Evolutionary conservation across 169 alveolate species (phyloP).

Genomic region (Nephromyces sp.): DNA sequence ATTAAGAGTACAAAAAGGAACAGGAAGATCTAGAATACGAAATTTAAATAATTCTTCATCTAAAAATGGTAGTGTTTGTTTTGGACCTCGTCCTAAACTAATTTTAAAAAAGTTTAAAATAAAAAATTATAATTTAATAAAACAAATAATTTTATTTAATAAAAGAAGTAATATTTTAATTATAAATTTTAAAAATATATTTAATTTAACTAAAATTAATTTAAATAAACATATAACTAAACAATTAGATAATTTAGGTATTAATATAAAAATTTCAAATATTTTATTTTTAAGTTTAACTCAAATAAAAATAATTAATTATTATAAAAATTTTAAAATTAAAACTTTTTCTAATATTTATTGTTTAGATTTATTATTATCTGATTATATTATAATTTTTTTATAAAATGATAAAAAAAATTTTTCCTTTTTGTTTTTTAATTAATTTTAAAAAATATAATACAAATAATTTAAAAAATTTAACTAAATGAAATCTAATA

Average conservation of each 20-base stretch:
- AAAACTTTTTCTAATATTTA: neutral
- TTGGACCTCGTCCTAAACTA: conserved; percentile 17
- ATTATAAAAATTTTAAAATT: neutral
- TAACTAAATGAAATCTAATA: conserved; percentile 5
- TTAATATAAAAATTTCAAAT: neutral
- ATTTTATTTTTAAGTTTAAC: neutral
- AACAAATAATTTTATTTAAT: conserved; percentile 2
- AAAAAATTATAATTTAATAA: neutral
- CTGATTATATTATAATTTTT: neutral
- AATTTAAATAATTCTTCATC: conserved; percentile 22
- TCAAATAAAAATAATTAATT: neutral
- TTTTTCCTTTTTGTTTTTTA: conserved; percentile 4
- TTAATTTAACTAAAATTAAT: neutral
- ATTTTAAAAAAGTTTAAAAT: neutral
- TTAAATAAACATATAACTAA: neutral
- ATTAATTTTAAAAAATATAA: conserved; percentile 8
- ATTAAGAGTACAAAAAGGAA: conserved; percentile 10
- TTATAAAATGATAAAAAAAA: neutral
- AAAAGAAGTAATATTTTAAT: conserved; percentile 15
- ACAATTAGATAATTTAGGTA: neutral
- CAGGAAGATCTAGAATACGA: conserved; percentile 24
- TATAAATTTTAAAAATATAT: neutral
- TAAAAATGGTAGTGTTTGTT: conserved; percentile 32
- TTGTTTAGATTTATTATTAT: neutral
- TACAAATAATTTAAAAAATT: neutral